phyloP scores from a whole-genome alignment of 192 early-diverging fungal species.

The Thoreauomyces humboldtii region DNA sequence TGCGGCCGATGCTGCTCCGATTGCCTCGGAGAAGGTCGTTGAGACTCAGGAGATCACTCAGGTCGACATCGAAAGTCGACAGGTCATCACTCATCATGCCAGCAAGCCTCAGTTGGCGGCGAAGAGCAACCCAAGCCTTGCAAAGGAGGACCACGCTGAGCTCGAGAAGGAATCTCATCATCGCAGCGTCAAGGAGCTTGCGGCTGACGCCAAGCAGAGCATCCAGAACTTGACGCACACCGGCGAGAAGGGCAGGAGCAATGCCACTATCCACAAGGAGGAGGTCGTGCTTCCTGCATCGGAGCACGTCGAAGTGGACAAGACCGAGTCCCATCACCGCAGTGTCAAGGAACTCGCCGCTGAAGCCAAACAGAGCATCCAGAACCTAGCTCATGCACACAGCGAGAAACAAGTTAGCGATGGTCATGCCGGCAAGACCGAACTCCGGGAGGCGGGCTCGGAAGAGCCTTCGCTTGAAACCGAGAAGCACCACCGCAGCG shows the following conservation, averaged over 20 bases:
- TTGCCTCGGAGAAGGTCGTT: no score
- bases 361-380: neutral
- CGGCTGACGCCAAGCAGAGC: neutral
- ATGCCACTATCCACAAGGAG: no score
- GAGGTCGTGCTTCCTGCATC: no score
- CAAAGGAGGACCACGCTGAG: neutral
- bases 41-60: neutral
- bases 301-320: no score
- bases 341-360: neutral
- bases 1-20: neutral
- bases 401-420: neutral
- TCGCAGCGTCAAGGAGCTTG: neutral
- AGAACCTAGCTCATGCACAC: neutral
- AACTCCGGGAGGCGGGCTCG: no score
- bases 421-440: no score
- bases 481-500: neutral
- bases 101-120: neutral
- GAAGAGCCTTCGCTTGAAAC: no score
- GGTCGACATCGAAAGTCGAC: neutral
- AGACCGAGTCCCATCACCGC: neutral
- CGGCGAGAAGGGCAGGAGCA: no score
- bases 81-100: neutral
- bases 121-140: no score
- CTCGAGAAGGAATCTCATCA: neutral
- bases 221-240: neutral